Evolutionary conservation across 352 stramenopile genomes (phyloP), one percentile per base, ranked within the genome.

Genomic region (Phytopythium montanum): DNA sequence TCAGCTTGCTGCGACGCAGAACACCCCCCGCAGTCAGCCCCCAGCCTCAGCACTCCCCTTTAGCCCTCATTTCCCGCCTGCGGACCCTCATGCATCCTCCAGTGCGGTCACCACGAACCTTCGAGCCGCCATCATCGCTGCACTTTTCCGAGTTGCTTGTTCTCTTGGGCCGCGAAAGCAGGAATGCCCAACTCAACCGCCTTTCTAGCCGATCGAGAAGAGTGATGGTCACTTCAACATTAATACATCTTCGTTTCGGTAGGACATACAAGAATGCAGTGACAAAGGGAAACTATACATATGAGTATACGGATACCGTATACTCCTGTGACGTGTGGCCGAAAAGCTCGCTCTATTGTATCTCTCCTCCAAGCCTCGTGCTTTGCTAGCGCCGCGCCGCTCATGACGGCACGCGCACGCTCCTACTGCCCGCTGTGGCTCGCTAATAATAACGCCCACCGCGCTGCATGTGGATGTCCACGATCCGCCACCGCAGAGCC

Each of bases 401-500:
- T 36, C 19, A 8, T 18, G 23, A 29, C 45, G n/a, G 25, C 25
- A 8, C 5, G 45, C 5, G n/a, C 14, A 21, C 45, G 25, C 25
- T 25, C 26, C 13, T 29, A 2, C n/a, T 19, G 26, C 29, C 48
- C 28, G 31, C 19, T 9, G 36, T 60, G 50, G 25, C 38, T 66
- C 54, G 75, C 72, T 88, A 92, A 79, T 92, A 92, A 82, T 90
- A 92, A 51, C 70, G 65, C 26, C 75, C 79, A 6, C 82, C 82
- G 56, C 82, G 82, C 72, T 92, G 82, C 79, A 96, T 92, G 69
- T 90, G 78, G 41, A 96, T 72, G 56, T 96, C 88, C 52, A 95
- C 81, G 49, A 96, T 92, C 65, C 76, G 82, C 88, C 88, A 96
- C 57, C 82, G 75, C 36, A 95, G 70, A 12, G 82, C 75, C 54